Evolutionary conservation across 2,329 filamentous ascomycete species (phyloP).

Genomic region (Beauveria scarabaeidicola): DNA sequence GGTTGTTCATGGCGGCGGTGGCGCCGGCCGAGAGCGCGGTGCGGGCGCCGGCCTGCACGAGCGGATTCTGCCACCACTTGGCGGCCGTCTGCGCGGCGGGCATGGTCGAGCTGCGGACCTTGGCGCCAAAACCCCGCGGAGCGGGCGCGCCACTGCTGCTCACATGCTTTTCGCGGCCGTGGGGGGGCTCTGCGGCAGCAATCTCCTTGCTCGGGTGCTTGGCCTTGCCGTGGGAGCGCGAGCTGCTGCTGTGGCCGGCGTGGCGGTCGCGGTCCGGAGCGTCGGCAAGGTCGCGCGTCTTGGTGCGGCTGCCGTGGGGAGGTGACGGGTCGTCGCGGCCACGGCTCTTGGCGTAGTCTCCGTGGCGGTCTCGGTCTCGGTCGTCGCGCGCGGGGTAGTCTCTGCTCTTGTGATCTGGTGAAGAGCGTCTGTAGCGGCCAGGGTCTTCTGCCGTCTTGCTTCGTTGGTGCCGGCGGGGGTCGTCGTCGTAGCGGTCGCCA

Average conservation of each 20-base stretch:
- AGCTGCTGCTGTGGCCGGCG: background rate
- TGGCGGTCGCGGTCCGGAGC: background rate
- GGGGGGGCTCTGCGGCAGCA: background rate
- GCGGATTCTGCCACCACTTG: slow-evolving; percentile 30
- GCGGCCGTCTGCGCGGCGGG: slow-evolving; percentile 22
- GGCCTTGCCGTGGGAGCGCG: background rate
- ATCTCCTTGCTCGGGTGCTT: slow-evolving; percentile 8
- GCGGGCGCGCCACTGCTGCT: slow-evolving; percentile 7
- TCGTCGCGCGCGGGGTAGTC: background rate
- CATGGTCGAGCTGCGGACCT: slow-evolving; percentile 25
- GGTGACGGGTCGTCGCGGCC: background rate
- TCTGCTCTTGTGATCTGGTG: slow-evolving; percentile 1
- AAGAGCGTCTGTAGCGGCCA: background rate
- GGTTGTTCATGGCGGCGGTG: slow-evolving; percentile 37
- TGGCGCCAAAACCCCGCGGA: background rate
- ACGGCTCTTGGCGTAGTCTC: background rate
- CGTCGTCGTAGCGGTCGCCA: slow-evolving; percentile 1
- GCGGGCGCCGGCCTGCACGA: slow-evolving; percentile 33
- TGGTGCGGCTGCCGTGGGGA: background rate
- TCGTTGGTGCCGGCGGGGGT: background rate
- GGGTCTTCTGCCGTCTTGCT: slow-evolving; percentile 2
- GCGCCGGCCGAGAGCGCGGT: slow-evolving; percentile 41
- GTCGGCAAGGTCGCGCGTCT: background rate
- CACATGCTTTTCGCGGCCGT: slow-evolving; percentile 16
- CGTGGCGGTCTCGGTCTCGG: background rate